Conservation (phyloP, 2,329 filamentous ascomycete species). For the Arthrobotrys entomopaga region DNA sequence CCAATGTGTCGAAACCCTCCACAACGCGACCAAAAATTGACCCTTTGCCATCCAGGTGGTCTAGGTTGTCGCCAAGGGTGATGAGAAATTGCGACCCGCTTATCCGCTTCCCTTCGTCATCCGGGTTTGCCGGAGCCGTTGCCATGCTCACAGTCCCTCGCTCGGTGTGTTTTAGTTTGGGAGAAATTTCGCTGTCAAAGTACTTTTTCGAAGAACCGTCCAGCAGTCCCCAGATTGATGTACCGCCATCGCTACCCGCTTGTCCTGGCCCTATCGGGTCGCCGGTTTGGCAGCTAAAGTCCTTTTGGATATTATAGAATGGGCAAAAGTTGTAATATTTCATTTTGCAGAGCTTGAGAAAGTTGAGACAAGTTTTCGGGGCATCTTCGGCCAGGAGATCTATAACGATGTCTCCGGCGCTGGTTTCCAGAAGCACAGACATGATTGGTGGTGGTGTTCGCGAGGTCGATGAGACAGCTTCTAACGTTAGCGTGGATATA, state of each 20-base stretch:
- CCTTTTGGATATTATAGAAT: conserved; percentile 88
- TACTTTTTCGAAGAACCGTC: conserved; percentile 76
- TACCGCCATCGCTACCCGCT: conserved; percentile 86
- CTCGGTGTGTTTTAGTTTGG: conserved; percentile 87
- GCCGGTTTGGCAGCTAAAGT: conserved; percentile 95
- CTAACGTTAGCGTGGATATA: too few relatives aligned
- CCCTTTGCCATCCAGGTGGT: conserved; percentile 91
- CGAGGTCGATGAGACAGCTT: too few relatives aligned
- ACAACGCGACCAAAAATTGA: conserved; percentile 95
- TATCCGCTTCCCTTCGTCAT: conserved; percentile 73
- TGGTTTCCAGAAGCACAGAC: conserved; percentile 95
- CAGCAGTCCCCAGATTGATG: conserved; percentile 88
- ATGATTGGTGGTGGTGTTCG: conserved; percentile 65
- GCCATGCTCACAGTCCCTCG: conserved; percentile 97
- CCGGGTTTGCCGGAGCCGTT: conserved; percentile 76
- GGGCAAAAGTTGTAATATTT: conserved; percentile 99
- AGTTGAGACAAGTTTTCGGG: conserved; percentile 94
- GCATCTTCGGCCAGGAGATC: conserved; percentile 89
- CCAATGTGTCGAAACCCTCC: conserved; percentile 91
- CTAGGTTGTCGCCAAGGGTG: conserved; percentile 86
- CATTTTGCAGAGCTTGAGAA: conserved; percentile 96
- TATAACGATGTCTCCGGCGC: conserved; percentile 90
- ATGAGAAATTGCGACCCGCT: conserved; percentile 94
- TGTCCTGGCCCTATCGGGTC: conserved; percentile 90
- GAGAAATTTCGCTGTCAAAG: conserved; percentile 84